Evolutionary conservation across 768 basidiomycete species (phyloP), one percentile per base, ranked within the genome.

Genomic region (Clitopilus passeckerianus): DNA sequence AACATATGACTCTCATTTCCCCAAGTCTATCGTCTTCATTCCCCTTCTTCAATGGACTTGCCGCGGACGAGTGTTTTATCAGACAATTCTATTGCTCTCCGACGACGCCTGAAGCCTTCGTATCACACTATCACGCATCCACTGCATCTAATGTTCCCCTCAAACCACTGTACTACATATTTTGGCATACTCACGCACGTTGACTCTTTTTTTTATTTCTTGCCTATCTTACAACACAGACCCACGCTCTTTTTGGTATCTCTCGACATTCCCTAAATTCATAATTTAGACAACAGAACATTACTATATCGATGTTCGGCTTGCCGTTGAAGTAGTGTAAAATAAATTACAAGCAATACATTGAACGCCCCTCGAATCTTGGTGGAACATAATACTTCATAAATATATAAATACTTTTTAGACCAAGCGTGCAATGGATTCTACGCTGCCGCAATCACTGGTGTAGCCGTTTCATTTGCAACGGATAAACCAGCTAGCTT

Each of bases 171-270:
- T 50, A 50, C n/a, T 18, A 9, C 46, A 50, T 50, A 50, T 66
- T 33, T 65, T 59, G 63, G 60, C 65, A 68, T 65, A 66, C 65
- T 65, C 67, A 65, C 63, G 34, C 65, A 66, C 59, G 62, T 63
- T 64, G 61, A 64, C 60, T 61, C 57, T 35, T 53, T 24, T 54
- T 57, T 41, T 34, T 54, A 55, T 54, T 34, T 57, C 44, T 54
- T 59, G 37, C 37, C 35, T n/a, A 46, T 55, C 10, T 35, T 35
- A 41, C 22, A 50, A 20, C 18, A 23, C 46, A 50, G 18, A 50
- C 46, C 9, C 46, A 18, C 46, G 10, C 46, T 50, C 37, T 50
- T 50, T 50, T 52, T 57, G 46, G 34, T 46, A n/a, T 62, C 54
- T 54, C 33, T 27, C 44, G 50, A 33, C 35, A 34, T n/a, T 41